phyloP scores from a whole-genome alignment of 345 rosid species.

The Salix arbutifolia region DNA sequence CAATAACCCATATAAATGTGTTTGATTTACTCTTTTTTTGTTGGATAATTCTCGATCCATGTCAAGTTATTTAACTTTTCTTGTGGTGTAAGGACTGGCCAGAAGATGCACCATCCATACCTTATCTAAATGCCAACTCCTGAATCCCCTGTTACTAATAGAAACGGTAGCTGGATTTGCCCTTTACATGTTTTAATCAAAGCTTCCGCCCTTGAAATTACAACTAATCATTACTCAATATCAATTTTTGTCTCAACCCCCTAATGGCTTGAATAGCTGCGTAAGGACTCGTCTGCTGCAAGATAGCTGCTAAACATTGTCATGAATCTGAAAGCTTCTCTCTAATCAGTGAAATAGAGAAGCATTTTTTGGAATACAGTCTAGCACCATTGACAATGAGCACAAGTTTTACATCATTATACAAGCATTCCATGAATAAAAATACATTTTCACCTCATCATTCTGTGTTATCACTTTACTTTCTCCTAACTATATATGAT shows the following conservation, averaged over 20 bases:
- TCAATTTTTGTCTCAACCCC: not conserved
- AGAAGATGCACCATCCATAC: not conserved
- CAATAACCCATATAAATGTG: not conserved
- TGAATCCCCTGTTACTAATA: not conserved
- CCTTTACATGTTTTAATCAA: not conserved
- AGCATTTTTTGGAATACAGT: not conserved
- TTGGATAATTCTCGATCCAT: not conserved
- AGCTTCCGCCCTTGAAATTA: not conserved
- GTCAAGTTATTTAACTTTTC: not conserved
- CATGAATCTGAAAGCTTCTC: not conserved
- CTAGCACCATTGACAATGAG: not conserved
- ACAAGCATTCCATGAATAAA: not conserved
- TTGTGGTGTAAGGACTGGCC: not conserved
- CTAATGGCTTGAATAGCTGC: not conserved
- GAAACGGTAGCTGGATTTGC: not conserved
- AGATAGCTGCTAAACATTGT: not conserved
- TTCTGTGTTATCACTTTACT: not conserved
- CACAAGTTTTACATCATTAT: not conserved
- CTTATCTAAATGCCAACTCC: not conserved
- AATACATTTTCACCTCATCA: no score
- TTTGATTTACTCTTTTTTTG: not conserved
- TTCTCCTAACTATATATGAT: slow-evolving; percentile 5
- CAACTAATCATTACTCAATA: not conserved
- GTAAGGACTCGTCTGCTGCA: not conserved
- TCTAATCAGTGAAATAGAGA: not conserved